Percentiles rank a stretch among this genome's conserved stretches.
These are phyloP conservation scores for Sphagnum contortum DNA, from an alignment of 225 moss, liverwort and hornwort genomes.

Conservation along the genomic window DNA sequence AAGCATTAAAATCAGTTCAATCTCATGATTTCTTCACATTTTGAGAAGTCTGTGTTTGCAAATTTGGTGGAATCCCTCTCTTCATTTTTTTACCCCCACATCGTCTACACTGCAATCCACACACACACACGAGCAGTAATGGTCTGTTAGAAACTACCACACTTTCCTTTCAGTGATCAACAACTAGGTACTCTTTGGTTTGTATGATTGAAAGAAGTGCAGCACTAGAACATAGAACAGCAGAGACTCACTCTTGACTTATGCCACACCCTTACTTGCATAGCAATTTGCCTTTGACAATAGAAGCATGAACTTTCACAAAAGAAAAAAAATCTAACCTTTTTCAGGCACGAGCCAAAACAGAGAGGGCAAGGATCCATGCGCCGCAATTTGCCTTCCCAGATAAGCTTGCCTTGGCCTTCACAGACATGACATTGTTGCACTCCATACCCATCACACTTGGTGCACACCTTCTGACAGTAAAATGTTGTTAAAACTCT, in stretches of 20 bases:
- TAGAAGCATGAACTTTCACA: no score
- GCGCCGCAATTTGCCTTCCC: slow-evolving; percentile 81
- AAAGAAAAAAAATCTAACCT: slow-evolving; percentile 29
- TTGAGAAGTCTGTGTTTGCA: neutral
- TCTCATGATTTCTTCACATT: no score
- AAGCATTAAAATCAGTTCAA: no score
- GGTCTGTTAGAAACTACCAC: no score
- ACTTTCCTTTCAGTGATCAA: no score
- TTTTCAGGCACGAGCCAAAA: slow-evolving; percentile 65
- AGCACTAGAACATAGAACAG: no score
- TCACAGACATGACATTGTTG: slow-evolving; percentile 69
- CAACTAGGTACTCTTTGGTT: no score
- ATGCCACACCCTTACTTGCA: no score
- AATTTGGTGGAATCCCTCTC: slow-evolving; percentile 38
- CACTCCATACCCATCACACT: slow-evolving; percentile 81
- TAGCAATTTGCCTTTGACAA: no score
- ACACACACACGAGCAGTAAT: neutral
- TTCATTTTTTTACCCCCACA: slow-evolving; percentile 58
- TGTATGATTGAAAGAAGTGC: neutral
- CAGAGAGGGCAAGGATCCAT: slow-evolving; percentile 66
- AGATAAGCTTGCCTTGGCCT: slow-evolving; percentile 51
- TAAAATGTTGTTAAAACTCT: no score
- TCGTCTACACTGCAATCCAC: slow-evolving; percentile 44
- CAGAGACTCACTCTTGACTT: no score
- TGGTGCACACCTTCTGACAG: slow-evolving; percentile 56